Conservation (phyloP, 164 flowering plant genomes). For the Stephania japonica region DNA sequence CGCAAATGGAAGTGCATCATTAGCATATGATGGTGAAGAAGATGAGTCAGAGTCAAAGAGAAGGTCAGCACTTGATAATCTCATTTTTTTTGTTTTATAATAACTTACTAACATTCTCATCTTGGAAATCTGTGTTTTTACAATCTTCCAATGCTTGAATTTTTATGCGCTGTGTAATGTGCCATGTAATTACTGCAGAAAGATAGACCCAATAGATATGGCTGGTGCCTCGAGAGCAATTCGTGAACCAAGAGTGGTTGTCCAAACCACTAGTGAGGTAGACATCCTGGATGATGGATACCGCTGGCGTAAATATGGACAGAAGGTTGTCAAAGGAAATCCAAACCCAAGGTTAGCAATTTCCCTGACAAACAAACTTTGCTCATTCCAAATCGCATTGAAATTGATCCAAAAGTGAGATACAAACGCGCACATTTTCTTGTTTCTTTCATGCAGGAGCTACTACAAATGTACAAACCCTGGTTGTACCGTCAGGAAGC, state of each 20-base stretch:
- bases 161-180: constrained; percentile 4
- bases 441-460: constrained; percentile 54
- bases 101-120: too few species aligned
- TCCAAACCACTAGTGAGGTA: constrained; percentile 91
- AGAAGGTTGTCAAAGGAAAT: constrained; percentile 94
- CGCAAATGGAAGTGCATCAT: constrained; percentile 69
- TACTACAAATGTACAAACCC: constrained; percentile 89
- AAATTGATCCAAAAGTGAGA: background rate
- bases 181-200: constrained; percentile 32
- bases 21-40: constrained; percentile 68
- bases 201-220: constrained; percentile 65
- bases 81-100: too few species aligned
- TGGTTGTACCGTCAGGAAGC: constrained; percentile 86
- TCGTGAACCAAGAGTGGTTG: constrained; percentile 94
- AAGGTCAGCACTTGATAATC: constrained; percentile 54
- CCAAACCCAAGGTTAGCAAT: constrained; percentile 80
- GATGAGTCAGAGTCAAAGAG: constrained; percentile 91
- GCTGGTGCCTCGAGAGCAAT: constrained; percentile 74
- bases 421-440: background rate
- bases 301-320: constrained; percentile 94
- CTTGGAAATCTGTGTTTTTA: background rate
- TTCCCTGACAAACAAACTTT: constrained; percentile 1
- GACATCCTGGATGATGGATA: constrained; percentile 95
- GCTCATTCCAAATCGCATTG: background rate
- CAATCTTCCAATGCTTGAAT: background rate